Percentiles rank a stretch among this genome's conserved stretches.
Evolutionary conservation across 2,329 filamentous ascomycete genomes (phyloP).

Genomic region (Colletotrichum australisinense): DNA sequence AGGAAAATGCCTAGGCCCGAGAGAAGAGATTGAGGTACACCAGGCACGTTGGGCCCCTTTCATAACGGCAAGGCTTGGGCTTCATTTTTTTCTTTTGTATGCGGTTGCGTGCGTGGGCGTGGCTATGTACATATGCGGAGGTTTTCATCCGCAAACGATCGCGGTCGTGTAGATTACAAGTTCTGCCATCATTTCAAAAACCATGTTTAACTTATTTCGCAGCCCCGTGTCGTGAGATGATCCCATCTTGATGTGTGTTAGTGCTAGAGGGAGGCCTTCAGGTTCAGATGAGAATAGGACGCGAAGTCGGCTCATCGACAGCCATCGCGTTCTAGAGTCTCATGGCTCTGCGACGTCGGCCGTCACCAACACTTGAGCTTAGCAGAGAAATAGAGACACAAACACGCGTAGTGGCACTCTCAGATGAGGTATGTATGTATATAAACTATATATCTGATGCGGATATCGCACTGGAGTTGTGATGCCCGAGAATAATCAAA

Average conservation of each 20-base stretch:
- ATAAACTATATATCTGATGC: slow-evolving; percentile 30
- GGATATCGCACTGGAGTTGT: slow-evolving; percentile 14
- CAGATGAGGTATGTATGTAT: slow-evolving; percentile 13
- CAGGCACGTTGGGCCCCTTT: slow-evolving; percentile 8
- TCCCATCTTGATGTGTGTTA: too few relatives aligned
- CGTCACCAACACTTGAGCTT: not conserved
- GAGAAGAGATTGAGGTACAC: not conserved
- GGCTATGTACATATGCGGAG: slow-evolving; percentile 35
- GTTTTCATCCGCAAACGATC: slow-evolving; percentile 30
- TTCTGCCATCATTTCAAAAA: slow-evolving; percentile 14
- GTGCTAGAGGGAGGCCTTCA: too few relatives aligned
- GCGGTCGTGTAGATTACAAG: slow-evolving; percentile 36
- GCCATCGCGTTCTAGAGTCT: too few relatives aligned
- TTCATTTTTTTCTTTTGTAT: slow-evolving; percentile 31
- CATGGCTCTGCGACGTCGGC: too few relatives aligned
- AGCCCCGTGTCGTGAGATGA: not conserved
- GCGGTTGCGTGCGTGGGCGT: slow-evolving; percentile 26
- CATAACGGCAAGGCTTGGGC: slow-evolving; percentile 12
- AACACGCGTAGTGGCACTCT: not conserved
- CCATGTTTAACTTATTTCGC: not conserved
- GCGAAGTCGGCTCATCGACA: too few relatives aligned
- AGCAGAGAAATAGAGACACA: not conserved
- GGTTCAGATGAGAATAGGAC: too few relatives aligned
- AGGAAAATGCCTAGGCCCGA: not conserved
- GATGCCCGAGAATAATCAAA: slow-evolving; percentile 24